Conservation (phyloP, 2,329 filamentous ascomycete genomes). For the Epichloe brachyelytri region DNA sequence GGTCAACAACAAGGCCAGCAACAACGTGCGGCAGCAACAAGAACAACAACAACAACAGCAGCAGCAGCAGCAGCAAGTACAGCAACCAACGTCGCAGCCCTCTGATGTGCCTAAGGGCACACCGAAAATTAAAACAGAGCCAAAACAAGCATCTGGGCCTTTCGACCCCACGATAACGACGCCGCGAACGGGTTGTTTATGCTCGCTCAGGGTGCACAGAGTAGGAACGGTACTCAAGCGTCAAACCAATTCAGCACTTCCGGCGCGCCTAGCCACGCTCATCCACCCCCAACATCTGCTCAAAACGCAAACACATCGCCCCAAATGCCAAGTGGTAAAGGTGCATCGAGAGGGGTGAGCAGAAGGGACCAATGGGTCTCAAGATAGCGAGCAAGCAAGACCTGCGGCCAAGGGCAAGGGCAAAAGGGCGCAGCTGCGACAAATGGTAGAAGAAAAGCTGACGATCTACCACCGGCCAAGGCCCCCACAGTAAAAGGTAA, state of each 20-base stretch:
- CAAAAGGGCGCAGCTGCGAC: constrained; percentile 47
- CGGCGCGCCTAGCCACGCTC: constrained; percentile 36
- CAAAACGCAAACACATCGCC: constrained; percentile 32
- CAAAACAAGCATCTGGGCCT: constrained; percentile 44
- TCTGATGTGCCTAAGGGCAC: constrained; percentile 34
- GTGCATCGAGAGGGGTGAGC: constrained; percentile 42
- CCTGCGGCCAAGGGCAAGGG: constrained; percentile 52
- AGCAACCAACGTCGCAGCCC: constrained; percentile 37
- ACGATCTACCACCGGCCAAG: constrained; percentile 48
- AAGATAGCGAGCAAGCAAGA: constrained; percentile 58
- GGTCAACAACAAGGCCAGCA: constrained; percentile 14
- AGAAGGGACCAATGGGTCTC: constrained; percentile 60
- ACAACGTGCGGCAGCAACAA: constrained; percentile 21
- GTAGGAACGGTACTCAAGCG: constrained; percentile 44
- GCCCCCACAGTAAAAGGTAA: constrained; percentile 56
- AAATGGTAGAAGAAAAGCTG: constrained; percentile 69
- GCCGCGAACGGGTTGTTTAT: constrained; percentile 90
- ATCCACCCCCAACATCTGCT: constrained; percentile 26
- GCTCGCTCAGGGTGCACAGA: constrained; percentile 64
- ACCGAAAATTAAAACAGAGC: constrained; percentile 30
- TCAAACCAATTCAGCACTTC: constrained; percentile 33
- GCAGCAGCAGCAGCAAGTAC: constrained; percentile 13
- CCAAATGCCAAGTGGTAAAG: constrained; percentile 37
- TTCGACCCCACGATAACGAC: constrained; percentile 86
- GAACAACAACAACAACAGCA: neutral